A percentile compares a stretch with the other conserved stretches of the same genome.
phyloP scores from a whole-genome alignment of 192 early-diverging fungal species.

The Entrophospora sp. region DNA sequence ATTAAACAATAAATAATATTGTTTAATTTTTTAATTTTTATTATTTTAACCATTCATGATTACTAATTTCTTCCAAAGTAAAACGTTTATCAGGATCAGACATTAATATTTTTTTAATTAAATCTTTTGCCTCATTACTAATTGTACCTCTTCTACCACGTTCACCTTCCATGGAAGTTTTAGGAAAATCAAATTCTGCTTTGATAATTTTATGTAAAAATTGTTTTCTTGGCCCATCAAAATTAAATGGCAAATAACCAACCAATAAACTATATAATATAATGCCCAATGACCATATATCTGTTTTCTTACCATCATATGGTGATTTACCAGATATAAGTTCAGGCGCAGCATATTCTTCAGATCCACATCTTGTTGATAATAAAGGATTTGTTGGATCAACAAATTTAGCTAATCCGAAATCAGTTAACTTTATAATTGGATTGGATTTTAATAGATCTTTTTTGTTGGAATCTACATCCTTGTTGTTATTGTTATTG shows the following conservation, averaged over 20 bases:
- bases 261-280: constrained; percentile 68
- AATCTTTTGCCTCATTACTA: constrained; percentile 39
- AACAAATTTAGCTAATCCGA: constrained; percentile 47
- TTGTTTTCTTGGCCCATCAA: constrained; percentile 39
- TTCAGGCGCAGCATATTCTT: constrained; percentile 73
- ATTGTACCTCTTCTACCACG: not conserved
- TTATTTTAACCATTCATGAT: constrained; percentile 46
- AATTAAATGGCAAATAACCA: constrained; percentile 69
- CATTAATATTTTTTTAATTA: constrained; percentile 39
- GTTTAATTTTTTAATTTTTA: no score
- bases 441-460: no score
- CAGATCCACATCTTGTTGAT: constrained; percentile 58
- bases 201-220: constrained; percentile 56
- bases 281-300: constrained; percentile 76
- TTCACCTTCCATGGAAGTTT: not conserved
- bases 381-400: constrained; percentile 32
- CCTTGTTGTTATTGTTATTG: no score
- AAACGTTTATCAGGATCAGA: constrained; percentile 36
- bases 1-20: no score
- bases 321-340: constrained; percentile 48
- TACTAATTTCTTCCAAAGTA: constrained; percentile 27
- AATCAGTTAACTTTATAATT: constrained; percentile 58
- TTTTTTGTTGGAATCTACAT: no score
- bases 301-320: constrained; percentile 62
- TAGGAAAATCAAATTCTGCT: constrained; percentile 55